Conservation (phyloP, 805 yeast genomes). For the Saccharomycopsis sp. region DNA sequence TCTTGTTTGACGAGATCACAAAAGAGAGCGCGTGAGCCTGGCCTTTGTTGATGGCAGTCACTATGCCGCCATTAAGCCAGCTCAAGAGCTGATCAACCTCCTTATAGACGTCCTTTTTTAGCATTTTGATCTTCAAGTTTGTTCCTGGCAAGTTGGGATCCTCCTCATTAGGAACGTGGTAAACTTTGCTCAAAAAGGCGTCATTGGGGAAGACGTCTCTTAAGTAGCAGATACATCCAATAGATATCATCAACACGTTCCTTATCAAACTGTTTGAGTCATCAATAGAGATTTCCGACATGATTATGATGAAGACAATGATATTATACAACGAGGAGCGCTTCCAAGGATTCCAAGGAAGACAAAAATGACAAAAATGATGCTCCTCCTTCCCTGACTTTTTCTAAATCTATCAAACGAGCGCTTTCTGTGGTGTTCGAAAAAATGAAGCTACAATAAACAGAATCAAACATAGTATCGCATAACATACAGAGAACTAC, state of each 20-base stretch:
- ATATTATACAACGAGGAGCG: too few species aligned
- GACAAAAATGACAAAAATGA: too few species aligned
- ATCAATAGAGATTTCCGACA: too few species aligned
- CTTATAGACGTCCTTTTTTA: conserved; percentile 36
- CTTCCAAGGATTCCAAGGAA: too few species aligned
- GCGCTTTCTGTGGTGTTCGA: too few species aligned
- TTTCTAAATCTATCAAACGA: too few species aligned
- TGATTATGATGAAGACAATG: too few species aligned
- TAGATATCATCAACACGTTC: conserved; percentile 31
- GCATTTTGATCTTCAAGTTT: conserved; percentile 38
- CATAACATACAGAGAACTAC: too few species aligned
- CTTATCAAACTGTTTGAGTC: too few species aligned
- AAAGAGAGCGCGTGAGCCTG: conserved; percentile 39
- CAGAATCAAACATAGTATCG: too few species aligned
- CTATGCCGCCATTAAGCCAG: conserved; percentile 47
- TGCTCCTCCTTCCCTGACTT: too few species aligned
- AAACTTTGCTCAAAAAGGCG: conserved; percentile 34
- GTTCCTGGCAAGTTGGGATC: conserved; percentile 24
- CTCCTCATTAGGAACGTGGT: conserved; percentile 28
- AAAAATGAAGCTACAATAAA: too few species aligned
- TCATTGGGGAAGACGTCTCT: conserved; percentile 51
- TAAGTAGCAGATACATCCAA: conserved; percentile 49
- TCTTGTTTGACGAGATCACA: conserved; percentile 27
- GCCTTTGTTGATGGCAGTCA: conserved; percentile 35
- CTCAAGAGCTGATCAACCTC: conserved; percentile 42